Percentiles rank a stretch among this genome's conserved stretches.
phyloP scores from a whole-genome alignment of 257 asterid species.

The Plantago elongata region DNA sequence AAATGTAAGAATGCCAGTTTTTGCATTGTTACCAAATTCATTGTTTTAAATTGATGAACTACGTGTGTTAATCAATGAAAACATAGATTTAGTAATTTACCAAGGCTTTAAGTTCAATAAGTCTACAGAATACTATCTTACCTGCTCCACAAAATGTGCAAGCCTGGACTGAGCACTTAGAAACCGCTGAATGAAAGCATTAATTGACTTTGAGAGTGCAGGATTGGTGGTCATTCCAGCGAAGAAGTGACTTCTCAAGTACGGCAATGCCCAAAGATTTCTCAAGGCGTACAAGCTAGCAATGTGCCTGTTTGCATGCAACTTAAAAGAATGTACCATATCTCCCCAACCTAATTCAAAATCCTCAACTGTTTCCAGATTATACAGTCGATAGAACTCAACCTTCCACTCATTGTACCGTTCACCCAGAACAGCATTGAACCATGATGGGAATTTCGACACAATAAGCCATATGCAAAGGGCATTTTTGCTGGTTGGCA shows the following conservation, averaged over 20 bases:
- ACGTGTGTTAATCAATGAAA: too few species aligned
- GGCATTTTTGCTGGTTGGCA: constrained; percentile 87
- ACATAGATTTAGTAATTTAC: too few species aligned
- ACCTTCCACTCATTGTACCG: constrained; percentile 93
- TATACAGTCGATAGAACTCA: constrained; percentile 80
- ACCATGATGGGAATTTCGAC: constrained; percentile 95
- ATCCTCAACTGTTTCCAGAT: constrained; percentile 72
- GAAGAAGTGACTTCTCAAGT: constrained; percentile 85
- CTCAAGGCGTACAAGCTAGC: constrained; percentile 70
- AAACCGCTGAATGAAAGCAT: constrained; percentile 90
- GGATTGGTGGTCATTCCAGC: constrained; percentile 90
- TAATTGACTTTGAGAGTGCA: constrained; percentile 75
- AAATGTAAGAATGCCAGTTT: too few species aligned
- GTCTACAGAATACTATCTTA: constrained; percentile 27
- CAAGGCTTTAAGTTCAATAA: neutral
- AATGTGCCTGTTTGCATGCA: constrained; percentile 86
- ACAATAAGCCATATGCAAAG: constrained; percentile 95
- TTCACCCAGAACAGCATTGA: constrained; percentile 87
- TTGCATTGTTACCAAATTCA: too few species aligned
- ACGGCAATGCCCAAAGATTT: constrained; percentile 87
- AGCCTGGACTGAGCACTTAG: constrained; percentile 92
- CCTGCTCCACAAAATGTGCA: constrained; percentile 96
- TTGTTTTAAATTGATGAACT: too few species aligned
- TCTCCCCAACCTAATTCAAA: constrained; percentile 94
- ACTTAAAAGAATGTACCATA: constrained; percentile 79